Conservation (phyloP, 2,329 filamentous ascomycete genomes). For the Aspergillus cejpii region DNA sequence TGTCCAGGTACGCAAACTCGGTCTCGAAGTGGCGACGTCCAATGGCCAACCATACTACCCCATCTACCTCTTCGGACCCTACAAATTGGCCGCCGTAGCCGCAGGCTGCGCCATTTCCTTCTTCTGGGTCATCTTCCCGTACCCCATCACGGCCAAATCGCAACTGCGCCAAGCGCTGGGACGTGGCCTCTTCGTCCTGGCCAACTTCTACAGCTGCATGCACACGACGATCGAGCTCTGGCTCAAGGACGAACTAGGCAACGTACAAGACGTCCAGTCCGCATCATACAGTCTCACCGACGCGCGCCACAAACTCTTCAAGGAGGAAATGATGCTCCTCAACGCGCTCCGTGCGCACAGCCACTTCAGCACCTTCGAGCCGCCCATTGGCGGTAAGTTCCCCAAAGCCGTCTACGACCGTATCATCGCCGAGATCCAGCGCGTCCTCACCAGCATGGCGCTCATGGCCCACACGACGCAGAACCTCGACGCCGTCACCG, state of each 20-base stretch:
- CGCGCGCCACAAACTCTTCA: conserved; percentile 52
- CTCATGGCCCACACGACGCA: conserved; percentile 57
- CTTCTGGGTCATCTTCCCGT: conserved; percentile 70
- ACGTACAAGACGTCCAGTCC: conserved; percentile 10
- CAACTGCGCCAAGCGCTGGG: conserved; percentile 61
- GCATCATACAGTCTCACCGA: conserved; percentile 44
- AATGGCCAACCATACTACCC: conserved; percentile 63
- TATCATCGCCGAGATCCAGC: conserved; percentile 52
- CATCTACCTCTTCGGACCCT: conserved; percentile 64
- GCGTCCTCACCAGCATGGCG: conserved; percentile 55
- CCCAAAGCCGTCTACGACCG: conserved; percentile 57
- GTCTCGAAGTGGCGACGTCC: conserved; percentile 46
- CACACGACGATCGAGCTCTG: conserved; percentile 59
- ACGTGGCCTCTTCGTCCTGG: conserved; percentile 61
- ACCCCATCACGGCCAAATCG: conserved; percentile 62
- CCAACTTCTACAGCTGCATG: conserved; percentile 66
- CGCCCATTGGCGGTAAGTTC: conserved; percentile 65
- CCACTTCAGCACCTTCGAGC: conserved; percentile 61
- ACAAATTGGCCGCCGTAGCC: conserved; percentile 60
- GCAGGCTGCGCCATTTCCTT: conserved; percentile 64
- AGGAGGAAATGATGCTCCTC: conserved; percentile 59
- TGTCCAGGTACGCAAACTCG: conserved; percentile 44
- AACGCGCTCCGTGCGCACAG: conserved; percentile 56
- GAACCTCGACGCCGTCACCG: conserved; percentile 39
- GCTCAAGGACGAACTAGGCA: conserved; percentile 51